Base-by-base conservation (phyloP, 2,329 filamentous ascomycete genomes). In the Samsoniella hepiali region DNA sequence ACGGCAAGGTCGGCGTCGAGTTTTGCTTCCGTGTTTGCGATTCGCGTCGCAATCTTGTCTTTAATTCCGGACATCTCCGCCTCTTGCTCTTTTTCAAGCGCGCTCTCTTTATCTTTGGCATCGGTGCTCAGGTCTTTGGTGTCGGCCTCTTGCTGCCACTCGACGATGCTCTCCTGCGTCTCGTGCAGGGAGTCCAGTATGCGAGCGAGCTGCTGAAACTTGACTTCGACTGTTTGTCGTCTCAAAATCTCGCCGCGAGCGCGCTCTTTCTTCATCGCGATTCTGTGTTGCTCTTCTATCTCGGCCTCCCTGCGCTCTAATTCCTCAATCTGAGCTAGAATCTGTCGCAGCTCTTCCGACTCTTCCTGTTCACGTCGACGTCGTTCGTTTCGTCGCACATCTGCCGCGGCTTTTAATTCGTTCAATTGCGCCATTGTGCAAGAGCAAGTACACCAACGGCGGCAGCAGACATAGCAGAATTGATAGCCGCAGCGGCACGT, bases 381-480 rank as follows among this genome's bases (percentile, higher is more conserved):
- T n/a, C 76, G 75, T 63, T 72, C 70, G 38, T 66, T 67, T 5
- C 78, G 74, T 11, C 79, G 73, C 8, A 55, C 66, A 2, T 66
- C 72, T 2, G 77, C 80, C 0, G 67, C 68, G 1, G 65, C 50
- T 63, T 84, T 83, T 44, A 82, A 65, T 1, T 63, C 68, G 3
- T 61, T 56, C 1, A 86, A 76, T 65, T 84, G 75, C 13, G 74
- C 68, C 73, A 80, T 78, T 2, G 77, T 81, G 72, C 91, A 95
- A 2, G 75, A 75, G 71, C 91, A 95, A 0, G 87, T 90, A 68
- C 87, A 84, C 92, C 91, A 96, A 62, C 80, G 82, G 31, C 77
- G 73, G 5, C 86, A 87, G 73, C 91, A 96, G 3, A 93, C 84
- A 77, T 94, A 95, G 79, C 92, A 96, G 74, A 96, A 96, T 70